These are phyloP conservation scores for Phyllosticta ampelicida DNA, from an alignment of 2,329 filamentous ascomycete genomes.

Conservation along the genomic window DNA sequence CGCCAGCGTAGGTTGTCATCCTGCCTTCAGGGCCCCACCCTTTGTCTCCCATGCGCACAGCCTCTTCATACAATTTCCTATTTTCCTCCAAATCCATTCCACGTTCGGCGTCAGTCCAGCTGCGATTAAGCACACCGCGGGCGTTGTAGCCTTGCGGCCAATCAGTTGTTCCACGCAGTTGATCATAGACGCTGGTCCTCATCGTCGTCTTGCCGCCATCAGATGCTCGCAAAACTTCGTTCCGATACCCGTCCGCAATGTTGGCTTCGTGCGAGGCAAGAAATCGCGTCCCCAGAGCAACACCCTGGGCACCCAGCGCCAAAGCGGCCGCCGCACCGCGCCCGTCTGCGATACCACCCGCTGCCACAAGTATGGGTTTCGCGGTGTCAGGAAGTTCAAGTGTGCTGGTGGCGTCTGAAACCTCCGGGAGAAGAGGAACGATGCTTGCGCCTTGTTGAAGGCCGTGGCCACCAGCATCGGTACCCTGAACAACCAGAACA, in stretches of 20 bases:
- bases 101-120: constrained; percentile 31
- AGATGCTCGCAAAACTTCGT: constrained; percentile 34
- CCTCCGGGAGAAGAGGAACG: constrained; percentile 48
- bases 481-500: constrained; percentile 51
- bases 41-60: constrained; percentile 39
- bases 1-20: constrained; percentile 53
- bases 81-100: constrained; percentile 36
- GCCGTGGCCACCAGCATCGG: constrained; percentile 55
- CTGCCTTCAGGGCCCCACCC: constrained; percentile 41
- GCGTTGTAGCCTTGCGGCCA: constrained; percentile 51
- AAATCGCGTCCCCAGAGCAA: constrained; percentile 54
- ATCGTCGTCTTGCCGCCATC: constrained; percentile 44
- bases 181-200: constrained; percentile 42
- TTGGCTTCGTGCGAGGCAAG: constrained; percentile 42
- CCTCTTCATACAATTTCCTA: constrained; percentile 36
- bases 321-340: constrained; percentile 46
- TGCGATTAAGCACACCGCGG: constrained; percentile 47
- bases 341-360: constrained; percentile 50
- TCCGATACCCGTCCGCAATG: constrained; percentile 36
- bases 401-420: constrained; percentile 36
- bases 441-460: constrained; percentile 44
- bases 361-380: constrained; percentile 38
- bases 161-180: constrained; percentile 39
- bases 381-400: constrained; percentile 11
- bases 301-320: constrained; percentile 42